A percentile compares a stretch with the other conserved stretches of the same genome.
Evolutionary conservation across 176 grass and related monocot genomes (phyloP).

Genomic region (Hordeum marinum): DNA sequence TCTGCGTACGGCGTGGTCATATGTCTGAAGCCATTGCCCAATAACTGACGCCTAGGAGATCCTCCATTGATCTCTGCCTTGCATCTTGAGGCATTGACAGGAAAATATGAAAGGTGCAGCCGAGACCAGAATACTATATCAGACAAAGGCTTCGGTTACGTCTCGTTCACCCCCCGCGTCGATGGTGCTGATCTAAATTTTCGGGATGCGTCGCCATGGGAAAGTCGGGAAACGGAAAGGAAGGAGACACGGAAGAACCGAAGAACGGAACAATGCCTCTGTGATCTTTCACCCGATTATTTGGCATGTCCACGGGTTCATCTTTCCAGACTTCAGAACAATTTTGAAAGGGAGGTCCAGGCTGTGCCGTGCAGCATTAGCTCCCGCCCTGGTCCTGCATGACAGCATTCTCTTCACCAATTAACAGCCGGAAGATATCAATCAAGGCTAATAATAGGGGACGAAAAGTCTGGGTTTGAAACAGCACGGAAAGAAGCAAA

Average conservation of each 20-base stretch:
- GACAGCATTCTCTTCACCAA: not conserved
- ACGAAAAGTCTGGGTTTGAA: not conserved
- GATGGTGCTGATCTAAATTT: not conserved
- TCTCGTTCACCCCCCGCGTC: not conserved
- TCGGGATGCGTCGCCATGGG: not conserved
- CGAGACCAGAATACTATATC: not conserved
- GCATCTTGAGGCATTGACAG: constrained; percentile 13
- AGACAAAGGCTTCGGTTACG: not conserved
- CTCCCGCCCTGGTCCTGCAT: not conserved
- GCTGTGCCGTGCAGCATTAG: not conserved
- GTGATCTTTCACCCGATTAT: not conserved
- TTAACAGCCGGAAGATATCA: not conserved
- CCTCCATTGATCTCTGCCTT: not conserved
- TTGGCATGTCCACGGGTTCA: not conserved
- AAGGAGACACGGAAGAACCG: not conserved
- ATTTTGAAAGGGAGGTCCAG: not conserved
- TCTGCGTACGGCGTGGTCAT: not conserved
- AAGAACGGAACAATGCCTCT: too few relatives aligned
- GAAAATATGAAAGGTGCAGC: not conserved
- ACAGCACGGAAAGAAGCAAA: not conserved
- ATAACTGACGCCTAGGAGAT: not conserved
- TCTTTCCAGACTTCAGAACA: not conserved
- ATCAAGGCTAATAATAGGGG: not conserved
- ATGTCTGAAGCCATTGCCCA: not conserved
- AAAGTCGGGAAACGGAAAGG: not conserved